Conservation (phyloP, 2,329 filamentous ascomycete species). For the Venturia effusa region DNA sequence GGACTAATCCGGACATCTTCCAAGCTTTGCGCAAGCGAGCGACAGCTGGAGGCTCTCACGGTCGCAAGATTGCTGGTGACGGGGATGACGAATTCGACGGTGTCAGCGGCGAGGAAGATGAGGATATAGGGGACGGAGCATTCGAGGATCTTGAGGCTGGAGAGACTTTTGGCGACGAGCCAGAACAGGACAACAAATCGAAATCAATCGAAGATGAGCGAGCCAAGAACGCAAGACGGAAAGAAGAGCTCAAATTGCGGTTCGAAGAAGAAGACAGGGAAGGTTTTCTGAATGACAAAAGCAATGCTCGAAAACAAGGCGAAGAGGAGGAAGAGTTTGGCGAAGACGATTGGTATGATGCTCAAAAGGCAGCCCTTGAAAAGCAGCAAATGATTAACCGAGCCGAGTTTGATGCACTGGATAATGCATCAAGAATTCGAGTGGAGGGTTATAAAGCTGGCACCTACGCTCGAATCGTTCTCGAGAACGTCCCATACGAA, state of each 20-base stretch:
- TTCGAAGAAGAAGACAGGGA: constrained; percentile 99
- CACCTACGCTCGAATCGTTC: constrained; percentile 82
- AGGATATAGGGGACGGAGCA: constrained; percentile 64
- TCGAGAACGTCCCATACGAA: constrained; percentile 82
- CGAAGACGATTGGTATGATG: constrained; percentile 98
- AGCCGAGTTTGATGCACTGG: constrained; percentile 78
- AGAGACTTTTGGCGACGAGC: constrained; percentile 41
- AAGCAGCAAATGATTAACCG: constrained; percentile 97
- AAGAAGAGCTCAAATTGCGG: constrained; percentile 86
- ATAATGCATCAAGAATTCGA: constrained; percentile 68
- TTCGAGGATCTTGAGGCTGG: constrained; percentile 81
- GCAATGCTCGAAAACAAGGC: constrained; percentile 59
- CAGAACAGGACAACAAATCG: constrained; percentile 29
- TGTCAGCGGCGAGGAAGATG: constrained; percentile 47
- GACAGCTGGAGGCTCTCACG: constrained; percentile 53
- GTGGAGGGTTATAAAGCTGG: constrained; percentile 89
- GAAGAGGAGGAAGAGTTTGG: constrained; percentile 74
- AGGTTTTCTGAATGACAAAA: constrained; percentile 84
- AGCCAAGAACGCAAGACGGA: constrained; percentile 78
- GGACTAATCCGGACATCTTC: constrained; percentile 69
- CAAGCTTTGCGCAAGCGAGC: constrained; percentile 67
- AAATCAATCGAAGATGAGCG: constrained; percentile 72
- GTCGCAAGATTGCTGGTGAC: constrained; percentile 33
- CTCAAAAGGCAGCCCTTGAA: constrained; percentile 86
- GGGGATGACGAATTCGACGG: constrained; percentile 46